Conservation (phyloP, 2,329 filamentous ascomycete species). For the Botryosphaeria dothidea region DNA sequence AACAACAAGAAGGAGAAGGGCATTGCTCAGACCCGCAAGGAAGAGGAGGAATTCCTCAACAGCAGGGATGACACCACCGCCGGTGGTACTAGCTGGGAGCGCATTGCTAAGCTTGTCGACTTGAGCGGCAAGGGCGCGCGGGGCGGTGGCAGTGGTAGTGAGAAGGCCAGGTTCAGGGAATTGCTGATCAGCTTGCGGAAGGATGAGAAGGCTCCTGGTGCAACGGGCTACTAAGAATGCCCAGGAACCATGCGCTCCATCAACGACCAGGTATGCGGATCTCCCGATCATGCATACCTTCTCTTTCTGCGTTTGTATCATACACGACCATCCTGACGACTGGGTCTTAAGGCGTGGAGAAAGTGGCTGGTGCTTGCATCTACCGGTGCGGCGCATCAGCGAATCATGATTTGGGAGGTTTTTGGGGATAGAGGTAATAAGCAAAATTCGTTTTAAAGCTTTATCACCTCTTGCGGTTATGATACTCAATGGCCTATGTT, state of each 20-base stretch:
- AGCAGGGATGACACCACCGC: constrained; percentile 90
- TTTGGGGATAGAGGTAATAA: constrained; percentile 16
- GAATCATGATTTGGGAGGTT: constrained; percentile 7
- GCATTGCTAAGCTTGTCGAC: constrained; percentile 97
- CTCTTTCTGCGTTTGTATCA: constrained; percentile 17
- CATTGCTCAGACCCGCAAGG: constrained; percentile 81
- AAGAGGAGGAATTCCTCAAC: constrained; percentile 89
- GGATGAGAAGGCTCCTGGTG: constrained; percentile 80
- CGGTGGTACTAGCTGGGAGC: constrained; percentile 97
- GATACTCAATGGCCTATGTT: constrained; percentile 7
- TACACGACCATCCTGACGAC: constrained; percentile 18
- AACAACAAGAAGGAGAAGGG: constrained; percentile 97
- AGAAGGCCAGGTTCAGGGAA: constrained; percentile 96
- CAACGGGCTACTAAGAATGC: constrained; percentile 46
- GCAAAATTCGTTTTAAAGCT: constrained; percentile 10
- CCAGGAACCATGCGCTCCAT: not conserved
- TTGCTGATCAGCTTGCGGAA: constrained; percentile 83
- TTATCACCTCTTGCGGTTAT: constrained; percentile 2
- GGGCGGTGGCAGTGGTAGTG: constrained; percentile 84
- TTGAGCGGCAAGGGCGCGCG: constrained; percentile 88
- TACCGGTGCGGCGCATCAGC: constrained; percentile 6
- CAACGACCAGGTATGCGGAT: constrained; percentile 4
- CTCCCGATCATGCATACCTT: not conserved
- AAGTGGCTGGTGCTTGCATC: constrained; percentile 11
- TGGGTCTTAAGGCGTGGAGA: constrained; percentile 9